Evolutionary conservation across 306 rosid species (phyloP).

Genomic region (Macrotyloma uniflorum): DNA sequence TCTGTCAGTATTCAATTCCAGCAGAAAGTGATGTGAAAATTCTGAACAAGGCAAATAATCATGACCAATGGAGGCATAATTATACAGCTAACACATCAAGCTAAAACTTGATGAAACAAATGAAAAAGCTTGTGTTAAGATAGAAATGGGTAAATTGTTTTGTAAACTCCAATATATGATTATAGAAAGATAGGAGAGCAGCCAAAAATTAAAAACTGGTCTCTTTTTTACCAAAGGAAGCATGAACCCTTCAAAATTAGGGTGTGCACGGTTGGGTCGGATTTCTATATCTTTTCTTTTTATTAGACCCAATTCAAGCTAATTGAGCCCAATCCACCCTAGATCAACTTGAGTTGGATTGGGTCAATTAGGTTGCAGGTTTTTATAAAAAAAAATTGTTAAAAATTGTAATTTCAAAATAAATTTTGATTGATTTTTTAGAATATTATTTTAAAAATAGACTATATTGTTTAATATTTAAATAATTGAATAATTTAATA

Average conservation of each 20-base stretch:
- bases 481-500: too few relatives aligned
- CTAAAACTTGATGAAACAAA: slow-evolving; percentile 5
- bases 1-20: slow-evolving; percentile 27
- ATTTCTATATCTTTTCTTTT: too few relatives aligned
- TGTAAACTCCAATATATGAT: background rate
- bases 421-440: too few relatives aligned
- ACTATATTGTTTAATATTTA: too few relatives aligned
- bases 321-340: too few relatives aligned
- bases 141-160: background rate
- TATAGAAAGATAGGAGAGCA: background rate
- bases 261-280: too few relatives aligned
- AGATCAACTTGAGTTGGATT: too few relatives aligned
- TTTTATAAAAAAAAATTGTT: too few relatives aligned
- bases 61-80: background rate
- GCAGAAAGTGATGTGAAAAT: slow-evolving; percentile 22
- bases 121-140: background rate
- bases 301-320: too few relatives aligned
- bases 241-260: background rate
- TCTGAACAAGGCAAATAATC: slow-evolving; percentile 15
- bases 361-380: too few relatives aligned
- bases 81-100: background rate
- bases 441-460: too few relatives aligned
- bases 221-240: background rate
- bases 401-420: too few relatives aligned
- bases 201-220: background rate